Percentiles rank a stretch among this genome's conserved stretches.
These are phyloP conservation scores for Pestalotiopsis sp. DNA, from an alignment of 2,329 filamentous ascomycete genomes.

Conservation along the genomic window DNA sequence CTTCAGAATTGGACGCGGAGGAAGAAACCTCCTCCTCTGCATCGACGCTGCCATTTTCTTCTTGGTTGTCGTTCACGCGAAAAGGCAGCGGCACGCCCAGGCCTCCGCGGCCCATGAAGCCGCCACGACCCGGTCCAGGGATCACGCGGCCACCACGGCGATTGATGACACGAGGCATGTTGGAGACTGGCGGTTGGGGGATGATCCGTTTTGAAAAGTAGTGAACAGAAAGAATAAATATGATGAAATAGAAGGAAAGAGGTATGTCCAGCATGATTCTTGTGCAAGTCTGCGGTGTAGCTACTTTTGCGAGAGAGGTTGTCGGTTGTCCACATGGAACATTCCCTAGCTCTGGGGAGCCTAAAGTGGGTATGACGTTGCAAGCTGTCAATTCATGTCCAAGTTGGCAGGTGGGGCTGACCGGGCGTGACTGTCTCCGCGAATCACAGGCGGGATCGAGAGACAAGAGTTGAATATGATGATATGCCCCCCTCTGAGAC, in stretches of 20 bases:
- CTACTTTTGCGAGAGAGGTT: background rate
- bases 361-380: constrained; percentile 2
- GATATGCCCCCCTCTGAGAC: background rate
- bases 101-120: background rate
- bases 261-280: background rate
- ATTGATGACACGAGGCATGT: constrained; percentile 23
- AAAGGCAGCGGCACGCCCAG: no score
- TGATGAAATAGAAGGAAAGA: constrained; percentile 1
- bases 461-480: background rate
- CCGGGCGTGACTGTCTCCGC: background rate
- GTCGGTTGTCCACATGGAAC: background rate
- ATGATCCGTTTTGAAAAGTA: background rate
- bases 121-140: background rate
- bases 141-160: constrained; percentile 20
- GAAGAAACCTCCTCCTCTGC: constrained; percentile 4
- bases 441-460: background rate
- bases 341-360: background rate
- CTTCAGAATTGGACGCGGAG: constrained; percentile 14
- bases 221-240: background rate
- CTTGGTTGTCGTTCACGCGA: background rate
- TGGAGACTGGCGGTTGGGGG: background rate
- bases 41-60: background rate
- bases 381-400: background rate
- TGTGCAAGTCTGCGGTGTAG: background rate
- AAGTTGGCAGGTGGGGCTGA: background rate